Evolutionary conservation across 2,329 filamentous ascomycete genomes (phyloP), one percentile per base, ranked within the genome.

Genomic region (Talaromyces verruculosus): DNA sequence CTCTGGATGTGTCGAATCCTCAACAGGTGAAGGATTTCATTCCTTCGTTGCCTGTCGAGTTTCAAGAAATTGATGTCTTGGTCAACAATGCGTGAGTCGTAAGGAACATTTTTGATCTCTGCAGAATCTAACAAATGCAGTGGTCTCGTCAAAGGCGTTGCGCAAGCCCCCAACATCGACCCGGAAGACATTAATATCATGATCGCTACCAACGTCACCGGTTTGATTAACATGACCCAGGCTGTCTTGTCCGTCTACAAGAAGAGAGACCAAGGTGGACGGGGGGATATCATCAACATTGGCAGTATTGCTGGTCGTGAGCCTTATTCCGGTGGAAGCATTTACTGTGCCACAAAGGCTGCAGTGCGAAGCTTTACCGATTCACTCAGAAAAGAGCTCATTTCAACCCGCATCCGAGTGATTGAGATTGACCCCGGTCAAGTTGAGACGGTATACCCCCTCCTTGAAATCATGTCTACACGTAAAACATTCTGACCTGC

Each of bases 161-260:
- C 91, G 60, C 88, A 90, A 75, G 92, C 93, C 0, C 93, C 93
- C 19, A 86, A 91, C 47, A 97, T 99, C 75, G 85, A 84, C 17
- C 85, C 91, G 73, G 88, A 89, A 66, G 94, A 99, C 80, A 90
- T 97, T 72, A 84, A 90, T 72, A 74, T 89, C 77, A 97, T 98
- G 93, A 92, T 97, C 76, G 81, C 86, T 57, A 98, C 95, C 66
- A 99, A 99, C 77, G 93, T 98, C 62, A 95, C 91, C 1, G 95
- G 95, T 33, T 84, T 99, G 39, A 95, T 99, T 82, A 91, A 94
- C 83, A 92, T 98, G 90, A 98, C 95, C 0, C 95, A 99, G 83
- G 91, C 91, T 55, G 84, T 97, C 67, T 81, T 98, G 19, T 88
- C 91, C 62, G 88, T 93, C 76, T 96, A 93, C 84, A 90, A 92